Percentiles rank a stretch among this genome's conserved stretches.
Conservation (phyloP, 148 eudicot species). For the Cornus kousa region DNA sequence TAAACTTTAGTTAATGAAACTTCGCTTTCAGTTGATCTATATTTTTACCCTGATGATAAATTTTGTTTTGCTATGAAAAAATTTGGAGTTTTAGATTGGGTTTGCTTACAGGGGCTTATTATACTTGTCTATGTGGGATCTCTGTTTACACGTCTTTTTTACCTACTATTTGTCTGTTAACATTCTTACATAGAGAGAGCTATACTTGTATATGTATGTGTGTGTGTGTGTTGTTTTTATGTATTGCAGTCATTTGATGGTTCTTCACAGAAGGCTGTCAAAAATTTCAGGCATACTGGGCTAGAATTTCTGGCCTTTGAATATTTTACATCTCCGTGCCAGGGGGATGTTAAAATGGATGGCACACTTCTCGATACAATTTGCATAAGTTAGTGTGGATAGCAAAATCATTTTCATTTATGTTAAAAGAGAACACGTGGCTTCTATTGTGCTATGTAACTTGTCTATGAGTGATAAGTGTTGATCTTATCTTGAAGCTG, state of each 20-base stretch:
- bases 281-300: no score
- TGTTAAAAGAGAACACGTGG: no score
- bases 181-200: not conserved
- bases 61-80: not conserved
- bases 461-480: not conserved
- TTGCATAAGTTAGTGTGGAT: no score
- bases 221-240: no score
- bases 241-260: no score
- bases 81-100: not conserved
- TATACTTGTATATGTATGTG: not conserved
- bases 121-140: no score
- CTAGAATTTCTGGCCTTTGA: not conserved
- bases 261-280: no score
- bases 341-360: no score
- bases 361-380: no score
- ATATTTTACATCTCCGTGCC: no score
- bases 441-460: no score
- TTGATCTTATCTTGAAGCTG: not conserved
- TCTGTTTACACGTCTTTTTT: not conserved
- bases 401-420: no score
- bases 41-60: not conserved
- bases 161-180: not conserved
- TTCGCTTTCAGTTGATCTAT: conserved; percentile 4
- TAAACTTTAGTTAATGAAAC: not conserved
- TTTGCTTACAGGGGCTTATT: not conserved